Percentiles rank a stretch among this genome's conserved stretches.
Conservation (phyloP, 139 green algal species). For the Tetradesmus obliquus region DNA sequence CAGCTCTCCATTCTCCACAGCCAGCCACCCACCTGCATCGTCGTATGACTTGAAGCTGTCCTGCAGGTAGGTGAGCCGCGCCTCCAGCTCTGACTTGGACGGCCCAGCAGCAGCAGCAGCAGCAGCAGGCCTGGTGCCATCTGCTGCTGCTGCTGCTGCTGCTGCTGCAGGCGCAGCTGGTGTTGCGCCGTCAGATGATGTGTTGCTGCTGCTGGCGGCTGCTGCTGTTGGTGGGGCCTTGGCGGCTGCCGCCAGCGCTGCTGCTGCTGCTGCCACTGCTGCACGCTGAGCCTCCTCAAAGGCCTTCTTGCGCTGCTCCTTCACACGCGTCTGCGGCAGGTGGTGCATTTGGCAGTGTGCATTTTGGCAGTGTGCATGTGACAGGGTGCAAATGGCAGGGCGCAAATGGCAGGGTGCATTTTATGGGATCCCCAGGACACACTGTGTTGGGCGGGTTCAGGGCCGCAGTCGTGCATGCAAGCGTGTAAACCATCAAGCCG, state of each 20-base stretch:
- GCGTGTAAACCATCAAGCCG: no score
- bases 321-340: conserved; percentile 37
- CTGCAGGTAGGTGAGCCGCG: conserved; percentile 59
- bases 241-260: conserved; percentile 18
- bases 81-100: conserved; percentile 78
- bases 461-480: no score
- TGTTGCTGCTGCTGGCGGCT: background rate
- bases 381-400: no score
- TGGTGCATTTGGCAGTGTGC: background rate
- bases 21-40: conserved; percentile 44
- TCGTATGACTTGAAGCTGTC: conserved; percentile 53
- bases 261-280: conserved; percentile 14
- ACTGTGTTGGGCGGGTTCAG: no score
- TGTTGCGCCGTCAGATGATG: background rate
- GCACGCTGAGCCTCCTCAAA: conserved; percentile 78
- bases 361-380: background rate
- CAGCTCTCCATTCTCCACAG: background rate
- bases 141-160: background rate
- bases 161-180: conserved; percentile 42
- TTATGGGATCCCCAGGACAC: no score
- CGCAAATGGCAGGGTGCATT: no score
- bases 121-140: background rate
- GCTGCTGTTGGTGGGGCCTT: background rate
- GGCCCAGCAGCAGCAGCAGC: background rate
- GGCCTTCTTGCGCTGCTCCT: conserved; percentile 70